phyloP scores from a whole-genome alignment of 805 yeast genomes.

The Clavispora fructus region DNA sequence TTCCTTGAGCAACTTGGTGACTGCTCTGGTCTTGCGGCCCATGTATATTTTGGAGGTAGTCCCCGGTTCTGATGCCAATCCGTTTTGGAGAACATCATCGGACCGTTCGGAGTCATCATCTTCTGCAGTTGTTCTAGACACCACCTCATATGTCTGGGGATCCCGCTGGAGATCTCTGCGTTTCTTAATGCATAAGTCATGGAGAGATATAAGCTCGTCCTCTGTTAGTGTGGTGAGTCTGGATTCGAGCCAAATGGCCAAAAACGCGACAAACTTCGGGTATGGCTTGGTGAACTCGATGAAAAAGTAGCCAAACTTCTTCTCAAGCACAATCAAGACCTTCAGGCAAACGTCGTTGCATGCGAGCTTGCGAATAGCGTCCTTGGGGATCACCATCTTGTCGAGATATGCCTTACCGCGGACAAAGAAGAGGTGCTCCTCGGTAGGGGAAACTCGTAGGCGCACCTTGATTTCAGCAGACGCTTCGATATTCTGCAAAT shows the following conservation, averaged over 20 bases:
- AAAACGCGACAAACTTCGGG: background rate
- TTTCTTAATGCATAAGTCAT: background rate
- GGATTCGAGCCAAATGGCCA: background rate
- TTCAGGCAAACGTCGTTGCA: background rate
- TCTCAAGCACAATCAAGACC: constrained; percentile 8
- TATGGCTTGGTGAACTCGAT: constrained; percentile 3
- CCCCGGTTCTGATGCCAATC: constrained; percentile 5
- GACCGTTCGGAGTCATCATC: background rate
- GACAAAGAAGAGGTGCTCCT: constrained; percentile 6
- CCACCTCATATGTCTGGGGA: constrained; percentile 1
- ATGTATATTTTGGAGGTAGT: background rate
- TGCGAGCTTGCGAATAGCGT: background rate
- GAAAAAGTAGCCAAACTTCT: constrained; percentile 12
- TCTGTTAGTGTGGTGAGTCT: constrained; percentile 1
- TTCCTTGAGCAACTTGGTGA: constrained; percentile 1
- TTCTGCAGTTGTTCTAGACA: background rate
- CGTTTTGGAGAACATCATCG: constrained; percentile 9
- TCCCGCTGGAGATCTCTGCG: constrained; percentile 7
- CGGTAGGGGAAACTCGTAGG: constrained; percentile 6
- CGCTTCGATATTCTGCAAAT: constrained; percentile 8
- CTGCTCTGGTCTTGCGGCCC: constrained; percentile 5
- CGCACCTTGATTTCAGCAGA: constrained; percentile 4
- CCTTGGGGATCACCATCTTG: constrained; percentile 11
- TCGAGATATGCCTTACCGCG: constrained; percentile 9
- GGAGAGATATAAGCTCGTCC: constrained; percentile 5